Conservation (phyloP, 2,329 filamentous ascomycete species). For the Calonectria crousiana region DNA sequence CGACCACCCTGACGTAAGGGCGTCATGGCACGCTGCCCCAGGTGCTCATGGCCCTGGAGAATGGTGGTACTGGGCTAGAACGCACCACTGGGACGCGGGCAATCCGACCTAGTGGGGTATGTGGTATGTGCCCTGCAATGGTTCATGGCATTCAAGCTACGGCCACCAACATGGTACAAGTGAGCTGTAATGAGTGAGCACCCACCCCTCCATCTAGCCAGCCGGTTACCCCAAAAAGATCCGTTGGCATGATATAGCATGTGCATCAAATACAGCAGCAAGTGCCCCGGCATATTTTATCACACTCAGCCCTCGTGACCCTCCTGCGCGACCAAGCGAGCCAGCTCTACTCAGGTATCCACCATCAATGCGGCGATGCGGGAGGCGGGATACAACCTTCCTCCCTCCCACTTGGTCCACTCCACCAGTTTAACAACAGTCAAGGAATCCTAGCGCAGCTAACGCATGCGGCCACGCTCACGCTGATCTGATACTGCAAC, state of each 20-base stretch:
- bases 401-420: not conserved
- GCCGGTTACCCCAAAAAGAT: not conserved
- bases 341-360: not conserved
- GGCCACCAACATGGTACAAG: not conserved
- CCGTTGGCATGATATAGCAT: not conserved
- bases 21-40: constrained; percentile 2
- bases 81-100: not conserved
- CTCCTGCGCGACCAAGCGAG: not conserved
- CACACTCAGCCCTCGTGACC: not conserved
- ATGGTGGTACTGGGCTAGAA: not conserved
- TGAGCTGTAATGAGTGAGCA: not conserved
- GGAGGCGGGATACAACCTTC: not conserved
- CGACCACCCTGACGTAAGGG: not conserved
- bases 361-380: constrained; percentile 1
- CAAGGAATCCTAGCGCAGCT: not conserved
- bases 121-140: not conserved
- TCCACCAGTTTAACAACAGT: constrained; percentile 3
- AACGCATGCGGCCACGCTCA: constrained; percentile 1
- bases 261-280: not conserved
- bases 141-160: not conserved
- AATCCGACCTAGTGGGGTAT: not conserved
- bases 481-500: constrained; percentile 2
- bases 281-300: not conserved
- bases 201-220: not conserved
- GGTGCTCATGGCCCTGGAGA: not conserved